phyloP scores from a whole-genome alignment of 225 moss, liverwort and hornwort genomes.

The Physcomitrellopsis africana region DNA sequence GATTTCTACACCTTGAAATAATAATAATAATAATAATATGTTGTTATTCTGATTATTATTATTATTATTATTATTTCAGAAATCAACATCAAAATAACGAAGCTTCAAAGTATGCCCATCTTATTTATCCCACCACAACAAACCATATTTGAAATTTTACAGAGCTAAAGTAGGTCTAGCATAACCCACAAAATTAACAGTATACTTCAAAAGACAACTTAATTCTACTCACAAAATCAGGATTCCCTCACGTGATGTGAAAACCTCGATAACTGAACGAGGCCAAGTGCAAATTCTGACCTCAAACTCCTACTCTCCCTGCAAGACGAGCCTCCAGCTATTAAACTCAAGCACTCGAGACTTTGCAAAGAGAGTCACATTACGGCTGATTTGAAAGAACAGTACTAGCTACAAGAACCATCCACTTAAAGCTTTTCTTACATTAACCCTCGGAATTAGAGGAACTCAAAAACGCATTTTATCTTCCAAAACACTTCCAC shows the following conservation, averaged over 20 bases:
- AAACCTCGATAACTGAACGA: background rate
- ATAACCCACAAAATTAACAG: background rate
- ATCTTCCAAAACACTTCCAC: background rate
- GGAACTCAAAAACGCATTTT: background rate
- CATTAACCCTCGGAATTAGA: background rate
- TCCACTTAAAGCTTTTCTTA: background rate
- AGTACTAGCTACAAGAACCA: background rate
- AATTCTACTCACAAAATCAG: background rate
- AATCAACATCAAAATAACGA: too few relatives aligned
- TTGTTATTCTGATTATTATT: too few relatives aligned
- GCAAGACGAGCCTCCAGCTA: background rate
- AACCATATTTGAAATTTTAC: background rate
- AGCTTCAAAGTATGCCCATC: slow-evolving; percentile 7
- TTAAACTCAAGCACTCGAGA: background rate
- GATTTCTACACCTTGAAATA: too few relatives aligned
- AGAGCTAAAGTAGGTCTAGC: background rate
- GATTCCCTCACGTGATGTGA: background rate
- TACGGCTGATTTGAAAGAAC: background rate
- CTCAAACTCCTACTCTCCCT: background rate
- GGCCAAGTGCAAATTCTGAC: background rate
- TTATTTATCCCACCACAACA: background rate
- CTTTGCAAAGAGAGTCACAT: slow-evolving; percentile 6
- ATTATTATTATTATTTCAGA: too few relatives aligned
- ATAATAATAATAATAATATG: too few relatives aligned
- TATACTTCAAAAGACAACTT: too few relatives aligned